A percentile compares a stretch with the other conserved stretches of the same genome.
Conservation (phyloP, 345 rosid species). For the Balakata baccata region DNA sequence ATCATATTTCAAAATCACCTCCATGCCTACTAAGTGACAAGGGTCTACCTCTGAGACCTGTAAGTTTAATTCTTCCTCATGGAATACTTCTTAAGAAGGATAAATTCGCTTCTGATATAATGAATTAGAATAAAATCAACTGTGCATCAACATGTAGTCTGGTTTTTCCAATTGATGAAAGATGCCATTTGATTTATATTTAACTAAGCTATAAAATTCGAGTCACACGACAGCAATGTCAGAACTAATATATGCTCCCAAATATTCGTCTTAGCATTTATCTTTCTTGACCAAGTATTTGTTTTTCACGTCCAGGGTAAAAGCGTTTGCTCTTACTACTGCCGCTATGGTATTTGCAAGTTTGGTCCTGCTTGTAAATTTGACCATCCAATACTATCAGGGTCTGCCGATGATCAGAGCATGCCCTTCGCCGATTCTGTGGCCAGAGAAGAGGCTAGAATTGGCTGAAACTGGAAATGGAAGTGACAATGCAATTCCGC, state of each 20-base stretch:
- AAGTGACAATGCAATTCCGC: constrained; percentile 29
- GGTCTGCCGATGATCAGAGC: constrained; percentile 26
- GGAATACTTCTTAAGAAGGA: constrained; percentile 6
- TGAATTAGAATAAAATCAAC: background rate
- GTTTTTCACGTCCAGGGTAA: constrained; percentile 54
- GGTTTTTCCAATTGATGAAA: too few species aligned
- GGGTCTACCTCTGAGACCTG: constrained; percentile 96
- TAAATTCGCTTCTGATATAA: background rate
- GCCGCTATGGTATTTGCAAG: constrained; percentile 91
- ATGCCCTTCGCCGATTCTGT: constrained; percentile 23
- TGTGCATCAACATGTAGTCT: background rate
- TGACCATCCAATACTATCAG: constrained; percentile 47
- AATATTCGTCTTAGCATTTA: too few species aligned
- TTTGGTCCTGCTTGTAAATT: constrained; percentile 92
- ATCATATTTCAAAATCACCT: constrained; percentile 41
- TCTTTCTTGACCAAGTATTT: background rate
- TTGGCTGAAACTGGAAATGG: constrained; percentile 29
- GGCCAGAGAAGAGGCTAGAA: constrained; percentile 24
- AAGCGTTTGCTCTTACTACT: constrained; percentile 67
- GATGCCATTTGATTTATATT: background rate
- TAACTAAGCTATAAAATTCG: background rate
- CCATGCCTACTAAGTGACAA: constrained; percentile 66
- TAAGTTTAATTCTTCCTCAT: constrained; percentile 38
- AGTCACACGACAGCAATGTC: background rate
- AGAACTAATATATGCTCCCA: background rate